phyloP scores from a whole-genome alignment of 2,329 filamentous ascomycete genomes.

The Hymenoscyphus occultus region DNA sequence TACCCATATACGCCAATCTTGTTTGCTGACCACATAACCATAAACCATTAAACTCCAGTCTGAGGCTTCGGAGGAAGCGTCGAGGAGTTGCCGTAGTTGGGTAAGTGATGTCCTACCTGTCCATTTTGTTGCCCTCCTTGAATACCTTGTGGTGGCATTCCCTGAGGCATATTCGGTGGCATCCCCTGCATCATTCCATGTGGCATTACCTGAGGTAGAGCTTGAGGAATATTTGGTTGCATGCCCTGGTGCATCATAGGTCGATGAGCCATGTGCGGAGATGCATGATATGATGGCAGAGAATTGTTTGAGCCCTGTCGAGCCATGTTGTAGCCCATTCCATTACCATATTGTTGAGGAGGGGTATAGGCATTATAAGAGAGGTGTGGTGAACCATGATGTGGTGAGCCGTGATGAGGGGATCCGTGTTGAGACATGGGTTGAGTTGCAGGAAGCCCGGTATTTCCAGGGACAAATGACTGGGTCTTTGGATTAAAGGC shows the following conservation, averaged over 20 bases:
- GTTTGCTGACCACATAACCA: constrained; percentile 30
- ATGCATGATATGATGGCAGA: constrained; percentile 38
- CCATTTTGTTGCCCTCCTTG: constrained; percentile 29
- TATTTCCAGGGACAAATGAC: constrained; percentile 74
- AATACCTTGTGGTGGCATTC: constrained; percentile 25
- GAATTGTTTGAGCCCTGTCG: constrained; percentile 38
- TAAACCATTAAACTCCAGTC: constrained; percentile 37
- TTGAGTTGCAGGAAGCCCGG: constrained; percentile 46
- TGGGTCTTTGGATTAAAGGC: constrained; percentile 94
- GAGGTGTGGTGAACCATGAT: constrained; percentile 41
- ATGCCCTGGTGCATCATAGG: constrained; percentile 37
- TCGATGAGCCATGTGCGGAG: constrained; percentile 37
- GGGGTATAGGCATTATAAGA: constrained; percentile 40
- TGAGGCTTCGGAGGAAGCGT: constrained; percentile 55
- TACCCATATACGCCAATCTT: constrained; percentile 34
- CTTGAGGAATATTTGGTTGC: constrained; percentile 29
- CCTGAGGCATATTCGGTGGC: constrained; percentile 27
- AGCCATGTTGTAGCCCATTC: constrained; percentile 37
- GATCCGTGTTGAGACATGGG: constrained; percentile 35
- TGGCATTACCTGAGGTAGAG: constrained; percentile 29
- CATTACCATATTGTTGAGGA: constrained; percentile 35
- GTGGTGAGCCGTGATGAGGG: constrained; percentile 35
- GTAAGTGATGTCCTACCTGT: constrained; percentile 46
- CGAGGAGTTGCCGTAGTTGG: constrained; percentile 54
- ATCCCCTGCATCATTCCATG: constrained; percentile 26